Evolutionary conservation across 768 basidiomycete genomes (phyloP), one percentile per base, ranked within the genome.

Genomic region (Tricholoma terreum): DNA sequence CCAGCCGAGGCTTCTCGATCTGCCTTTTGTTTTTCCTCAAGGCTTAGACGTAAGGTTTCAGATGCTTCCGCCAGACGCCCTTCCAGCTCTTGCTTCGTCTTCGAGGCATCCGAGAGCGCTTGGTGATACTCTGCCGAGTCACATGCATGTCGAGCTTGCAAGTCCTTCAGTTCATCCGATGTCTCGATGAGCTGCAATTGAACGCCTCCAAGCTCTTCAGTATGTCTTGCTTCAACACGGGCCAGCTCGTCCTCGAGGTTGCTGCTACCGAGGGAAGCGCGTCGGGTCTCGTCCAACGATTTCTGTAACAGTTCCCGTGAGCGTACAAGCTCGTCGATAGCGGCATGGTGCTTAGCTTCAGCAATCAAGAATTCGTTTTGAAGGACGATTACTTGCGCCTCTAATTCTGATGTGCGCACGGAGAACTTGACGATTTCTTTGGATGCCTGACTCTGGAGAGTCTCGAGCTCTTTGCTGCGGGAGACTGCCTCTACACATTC

Each of bases 171-270:
- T 17, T 75, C 67, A 45, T 64, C 66, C 38, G 67, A 67, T 30
- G 66, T 71, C 30, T 73, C 67, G 8, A 68, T 63, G n/a, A 82
- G 68, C 36, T 67, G 77, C 15, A 64, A 61, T 50, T 73, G 74
- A 21, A 83, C 56, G 19, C 63, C 64, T 6, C 65, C 68, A 54
- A 80, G 57, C 33, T 76, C 75, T 50, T 71, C 67, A 4, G 71
- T 64, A 46, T 80, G 76, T 52, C 70, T 65, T 34, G 72, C 65
- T 52, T 67, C 71, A 40, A 80, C 63, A 42, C 66, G 61, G 17
- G 61, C 67, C 6, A 77, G 42, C 31, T 71, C 65, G 33, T 63
- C 61, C 42, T 70, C 66, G 7, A 63, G 58, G 43, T 65, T 65
- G 27, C 66, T 65, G 22, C 63, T 61, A 19, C 52, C 53, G 34